Percentiles rank a stretch among this genome's conserved stretches.
Evolutionary conservation across 257 asterid genomes (phyloP).

Genomic region (Solanum arcanum): DNA sequence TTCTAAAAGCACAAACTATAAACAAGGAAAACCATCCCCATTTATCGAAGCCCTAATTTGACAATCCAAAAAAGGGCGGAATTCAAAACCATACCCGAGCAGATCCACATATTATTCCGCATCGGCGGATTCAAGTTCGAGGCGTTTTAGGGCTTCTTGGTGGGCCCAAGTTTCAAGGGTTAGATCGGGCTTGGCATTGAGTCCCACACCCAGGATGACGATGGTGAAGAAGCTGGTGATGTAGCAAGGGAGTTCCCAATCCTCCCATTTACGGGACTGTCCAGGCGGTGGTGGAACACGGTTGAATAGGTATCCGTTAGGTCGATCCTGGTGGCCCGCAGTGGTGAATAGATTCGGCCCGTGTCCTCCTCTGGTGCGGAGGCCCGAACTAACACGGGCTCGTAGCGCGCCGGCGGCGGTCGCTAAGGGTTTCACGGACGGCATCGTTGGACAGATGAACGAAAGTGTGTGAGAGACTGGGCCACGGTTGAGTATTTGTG

Average conservation of each 20-base stretch:
- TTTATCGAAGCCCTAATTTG: not conserved
- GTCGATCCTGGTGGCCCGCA: slow-evolving; percentile 80
- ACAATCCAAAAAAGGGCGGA: not conserved
- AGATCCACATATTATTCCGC: not conserved
- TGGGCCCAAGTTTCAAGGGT: slow-evolving; percentile 98
- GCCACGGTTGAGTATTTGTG: not conserved
- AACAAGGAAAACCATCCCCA: not conserved
- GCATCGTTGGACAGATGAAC: slow-evolving; percentile 13
- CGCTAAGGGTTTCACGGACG: slow-evolving; percentile 45
- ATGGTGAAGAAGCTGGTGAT: slow-evolving; percentile 69
- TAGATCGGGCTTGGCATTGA: slow-evolving; percentile 94
- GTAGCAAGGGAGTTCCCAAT: slow-evolving; percentile 96
- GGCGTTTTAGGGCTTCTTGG: slow-evolving; percentile 91
- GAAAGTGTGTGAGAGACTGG: not conserved
- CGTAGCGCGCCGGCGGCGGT: slow-evolving; percentile 52
- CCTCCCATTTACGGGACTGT: slow-evolving; percentile 73
- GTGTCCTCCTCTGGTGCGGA: slow-evolving; percentile 42
- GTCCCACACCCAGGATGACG: slow-evolving; percentile 86
- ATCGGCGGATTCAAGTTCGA: slow-evolving; percentile 42
- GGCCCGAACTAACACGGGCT: slow-evolving; percentile 36
- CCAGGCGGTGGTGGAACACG: slow-evolving; percentile 57
- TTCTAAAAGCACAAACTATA: not conserved
- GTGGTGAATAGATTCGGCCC: slow-evolving; percentile 62
- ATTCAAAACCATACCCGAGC: not conserved
- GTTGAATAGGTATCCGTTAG: slow-evolving; percentile 62